phyloP scores from a whole-genome alignment of 2,329 filamentous ascomycete species.

The Aureobasidium namibiae region DNA sequence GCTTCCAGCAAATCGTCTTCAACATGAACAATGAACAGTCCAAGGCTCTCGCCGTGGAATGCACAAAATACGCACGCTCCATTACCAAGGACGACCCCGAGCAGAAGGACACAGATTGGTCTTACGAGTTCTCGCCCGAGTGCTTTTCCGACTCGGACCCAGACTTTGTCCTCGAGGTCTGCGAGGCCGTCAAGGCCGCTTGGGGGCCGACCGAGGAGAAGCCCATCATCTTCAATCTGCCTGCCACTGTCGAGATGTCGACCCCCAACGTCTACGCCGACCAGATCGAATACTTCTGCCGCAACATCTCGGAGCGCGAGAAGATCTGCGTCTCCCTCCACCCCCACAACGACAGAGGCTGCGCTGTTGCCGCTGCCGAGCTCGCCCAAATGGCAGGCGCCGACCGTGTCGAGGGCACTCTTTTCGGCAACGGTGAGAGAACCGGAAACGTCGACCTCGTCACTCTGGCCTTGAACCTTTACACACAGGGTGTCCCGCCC shows the following conservation, averaged over 20 bases:
- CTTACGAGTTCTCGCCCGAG: conserved; percentile 78
- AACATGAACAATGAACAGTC: conserved; percentile 75
- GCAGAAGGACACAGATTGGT: conserved; percentile 56
- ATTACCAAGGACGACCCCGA: conserved; percentile 74
- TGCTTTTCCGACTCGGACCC: conserved; percentile 84
- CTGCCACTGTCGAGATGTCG: conserved; percentile 89
- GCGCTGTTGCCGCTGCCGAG: conserved; percentile 81
- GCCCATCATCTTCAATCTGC: conserved; percentile 93
- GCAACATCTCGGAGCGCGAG: conserved; percentile 72
- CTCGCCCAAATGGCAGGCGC: conserved; percentile 94
- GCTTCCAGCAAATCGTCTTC: conserved; percentile 89
- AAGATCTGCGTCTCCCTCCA: conserved; percentile 86
- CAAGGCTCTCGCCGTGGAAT: conserved; percentile 73
- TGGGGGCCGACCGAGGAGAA: conserved; percentile 76
- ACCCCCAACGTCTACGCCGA: conserved; percentile 96
- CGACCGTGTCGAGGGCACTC: conserved; percentile 84
- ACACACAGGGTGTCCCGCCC: conserved; percentile 83
- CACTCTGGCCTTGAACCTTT: conserved; percentile 85
- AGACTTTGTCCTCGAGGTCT: conserved; percentile 75
- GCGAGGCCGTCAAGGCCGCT: conserved; percentile 85
- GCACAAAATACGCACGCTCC: conserved; percentile 75
- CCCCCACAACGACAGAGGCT: conserved; percentile 90
- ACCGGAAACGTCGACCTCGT: conserved; percentile 95
- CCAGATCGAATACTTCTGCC: conserved; percentile 92
- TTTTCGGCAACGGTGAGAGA: conserved; percentile 91